Evolutionary conservation across 2,329 filamentous ascomycete species (phyloP), one percentile per base, ranked within the genome.

Genomic region (Chaetomium strumarium): DNA sequence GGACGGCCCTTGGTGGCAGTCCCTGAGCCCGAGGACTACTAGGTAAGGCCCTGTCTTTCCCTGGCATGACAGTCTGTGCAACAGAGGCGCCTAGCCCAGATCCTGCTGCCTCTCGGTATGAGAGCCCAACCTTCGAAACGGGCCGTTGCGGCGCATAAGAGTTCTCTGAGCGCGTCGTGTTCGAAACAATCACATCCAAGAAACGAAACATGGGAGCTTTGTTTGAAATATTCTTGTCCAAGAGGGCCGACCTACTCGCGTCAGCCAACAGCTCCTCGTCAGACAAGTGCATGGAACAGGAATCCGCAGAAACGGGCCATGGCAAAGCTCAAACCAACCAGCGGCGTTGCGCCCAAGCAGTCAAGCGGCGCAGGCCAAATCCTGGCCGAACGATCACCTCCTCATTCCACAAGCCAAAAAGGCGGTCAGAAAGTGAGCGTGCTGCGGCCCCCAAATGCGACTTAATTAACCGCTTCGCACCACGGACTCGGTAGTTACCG

Each of bases 281-380:
- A 48, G 52, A 39, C 44, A 42, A 49, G 39, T 42, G 34, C 38
- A 14, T 46, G 46, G 50, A 44, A 51, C 41, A n/a, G 30, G 17
- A 42, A 52, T 52, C 43, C 39, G 34, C 14, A 38, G 16, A 9
- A 24, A 12, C 16, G 51, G 17, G 20, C 30, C n/a, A 46, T 44
- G 42, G 37, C 45, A 16, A 19, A 24, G 46, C 29, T 42, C 40
- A 19, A 45, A 24, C 37, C 53, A 50, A 24, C 55, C 57, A 55
- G 53, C 55, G 16, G 39, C 19, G 24, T 38, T 31, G 24, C 24
- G 33, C 41, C 34, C 48, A 57, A 46, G 58, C 55, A 55, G 50
- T 51, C 47, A 20, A 43, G 56, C 56, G 58, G 56, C 59, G 45
- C 56, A 52, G 53, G 51, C 44, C 43, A 46, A 29, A 46, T 24